Conservation (phyloP, 208 protist genomes). For the Strigomonas culicis region DNA sequence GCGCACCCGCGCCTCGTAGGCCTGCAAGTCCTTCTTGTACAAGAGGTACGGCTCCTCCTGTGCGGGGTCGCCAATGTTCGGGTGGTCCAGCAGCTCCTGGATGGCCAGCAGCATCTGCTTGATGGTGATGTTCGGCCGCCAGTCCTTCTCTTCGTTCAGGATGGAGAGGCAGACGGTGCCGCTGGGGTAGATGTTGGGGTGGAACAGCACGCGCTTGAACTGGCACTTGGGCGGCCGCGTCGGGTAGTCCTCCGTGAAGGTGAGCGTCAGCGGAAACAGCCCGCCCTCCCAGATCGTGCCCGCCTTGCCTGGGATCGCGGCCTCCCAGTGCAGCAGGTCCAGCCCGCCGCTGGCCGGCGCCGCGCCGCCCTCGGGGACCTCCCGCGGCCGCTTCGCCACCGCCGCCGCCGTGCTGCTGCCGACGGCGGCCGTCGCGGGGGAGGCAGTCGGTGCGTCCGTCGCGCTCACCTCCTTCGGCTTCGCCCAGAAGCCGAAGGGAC, state of each 20-base stretch:
- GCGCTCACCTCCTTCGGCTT: constrained; percentile 45
- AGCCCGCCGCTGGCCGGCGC: constrained; percentile 47
- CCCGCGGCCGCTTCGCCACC: constrained; percentile 16
- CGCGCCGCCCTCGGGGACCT: constrained; percentile 6
- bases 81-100: constrained; percentile 97
- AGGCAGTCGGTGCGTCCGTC: background rate
- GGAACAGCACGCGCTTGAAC: constrained; percentile 97
- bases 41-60: constrained; percentile 95
- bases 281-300: constrained; percentile 97
- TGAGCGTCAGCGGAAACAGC: constrained; percentile 91
- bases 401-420: constrained; percentile 1
- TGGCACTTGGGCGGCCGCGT: constrained; percentile 97
- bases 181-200: constrained; percentile 99
- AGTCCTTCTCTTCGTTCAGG: constrained; percentile 99
- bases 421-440: constrained; percentile 2
- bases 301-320: constrained; percentile 96
- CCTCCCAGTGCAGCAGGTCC: constrained; percentile 97
- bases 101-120: constrained; percentile 99
- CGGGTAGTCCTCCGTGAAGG: constrained; percentile 98
- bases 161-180: constrained; percentile 99
- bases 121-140: constrained; percentile 97
- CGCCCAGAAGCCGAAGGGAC: constrained; percentile 88
- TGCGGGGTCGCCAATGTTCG: constrained; percentile 98
- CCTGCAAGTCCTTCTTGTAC: constrained; percentile 74
- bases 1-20: constrained; percentile 84